phyloP scores from a whole-genome alignment of 2,329 filamentous ascomycete species.

The Lachnellula occidentalis region DNA sequence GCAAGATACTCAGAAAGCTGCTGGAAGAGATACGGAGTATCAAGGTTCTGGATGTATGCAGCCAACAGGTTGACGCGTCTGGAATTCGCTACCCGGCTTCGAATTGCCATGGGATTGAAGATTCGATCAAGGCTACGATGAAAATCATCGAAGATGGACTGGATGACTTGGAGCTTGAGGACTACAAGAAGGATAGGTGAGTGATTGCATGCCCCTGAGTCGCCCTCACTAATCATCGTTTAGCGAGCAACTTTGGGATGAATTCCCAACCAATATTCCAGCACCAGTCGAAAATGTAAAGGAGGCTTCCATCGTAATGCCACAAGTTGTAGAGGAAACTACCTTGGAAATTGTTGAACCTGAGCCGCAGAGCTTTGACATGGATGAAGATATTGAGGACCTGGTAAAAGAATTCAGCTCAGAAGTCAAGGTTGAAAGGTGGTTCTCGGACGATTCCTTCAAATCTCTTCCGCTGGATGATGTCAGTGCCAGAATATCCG shows the following conservation, averaged over 20 bases:
- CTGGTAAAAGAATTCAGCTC: neutral
- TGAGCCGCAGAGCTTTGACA: neutral
- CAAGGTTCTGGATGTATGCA: conserved; percentile 20
- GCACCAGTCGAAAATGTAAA: neutral
- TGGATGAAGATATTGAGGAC: neutral
- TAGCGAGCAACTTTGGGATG: neutral
- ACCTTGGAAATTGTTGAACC: neutral
- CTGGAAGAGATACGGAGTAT: conserved; percentile 17
- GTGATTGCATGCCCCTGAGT: neutral
- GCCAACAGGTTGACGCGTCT: conserved; percentile 10
- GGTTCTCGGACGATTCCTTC: neutral
- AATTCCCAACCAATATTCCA: neutral
- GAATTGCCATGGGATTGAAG: conserved; percentile 19
- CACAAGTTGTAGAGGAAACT: neutral
- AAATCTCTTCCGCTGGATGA: neutral
- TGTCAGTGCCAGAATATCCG: neutral
- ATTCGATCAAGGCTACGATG: conserved; percentile 15
- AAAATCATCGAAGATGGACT: conserved; percentile 15
- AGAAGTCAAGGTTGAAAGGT: neutral
- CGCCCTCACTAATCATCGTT: neutral
- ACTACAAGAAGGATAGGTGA: conserved; percentile 17
- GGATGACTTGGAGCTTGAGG: conserved; percentile 14
- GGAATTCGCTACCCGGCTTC: conserved; percentile 1
- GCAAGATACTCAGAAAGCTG: conserved; percentile 18
- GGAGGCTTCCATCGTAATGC: neutral